phyloP scores from a whole-genome alignment of 2,329 filamentous ascomycete genomes.

The Juglanconis oblonga region DNA sequence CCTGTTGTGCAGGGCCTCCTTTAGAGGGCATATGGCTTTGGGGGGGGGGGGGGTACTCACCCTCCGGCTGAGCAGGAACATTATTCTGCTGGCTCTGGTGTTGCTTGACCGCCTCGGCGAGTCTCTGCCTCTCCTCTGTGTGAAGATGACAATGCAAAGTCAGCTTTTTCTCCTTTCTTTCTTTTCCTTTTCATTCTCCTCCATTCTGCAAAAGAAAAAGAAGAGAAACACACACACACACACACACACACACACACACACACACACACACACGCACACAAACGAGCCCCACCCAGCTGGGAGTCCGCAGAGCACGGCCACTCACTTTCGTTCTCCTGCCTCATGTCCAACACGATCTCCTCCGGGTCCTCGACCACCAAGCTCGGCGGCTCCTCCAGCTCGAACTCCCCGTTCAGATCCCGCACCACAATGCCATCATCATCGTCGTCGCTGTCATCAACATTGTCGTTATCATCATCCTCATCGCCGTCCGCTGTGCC shows the following conservation, averaged over 20 bases:
- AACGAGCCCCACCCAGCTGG: not conserved
- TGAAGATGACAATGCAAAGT: not conserved
- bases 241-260: too few relatives aligned
- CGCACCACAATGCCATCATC: constrained; percentile 58
- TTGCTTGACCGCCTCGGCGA: constrained; percentile 60
- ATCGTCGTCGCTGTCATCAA: constrained; percentile 38
- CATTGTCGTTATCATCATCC: constrained; percentile 47
- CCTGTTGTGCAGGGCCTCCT: too few relatives aligned
- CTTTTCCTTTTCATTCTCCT: too few relatives aligned
- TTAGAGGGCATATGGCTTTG: too few relatives aligned
- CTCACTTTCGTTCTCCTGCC: constrained; percentile 54
- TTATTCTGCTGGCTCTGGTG: constrained; percentile 55
- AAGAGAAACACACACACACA: too few relatives aligned
- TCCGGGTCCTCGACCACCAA: constrained; percentile 52
- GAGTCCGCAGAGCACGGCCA: not conserved
- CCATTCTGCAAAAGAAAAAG: too few relatives aligned
- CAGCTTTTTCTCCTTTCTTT: not conserved
- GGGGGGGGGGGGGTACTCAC: too few relatives aligned
- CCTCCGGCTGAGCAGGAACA: constrained; percentile 62
- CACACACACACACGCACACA: too few relatives aligned
- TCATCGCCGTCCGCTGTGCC: constrained; percentile 53
- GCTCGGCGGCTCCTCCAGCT: constrained; percentile 55
- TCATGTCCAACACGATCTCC: constrained; percentile 55
- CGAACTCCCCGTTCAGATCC: constrained; percentile 60
- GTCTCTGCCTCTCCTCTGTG: constrained; percentile 55